phyloP scores from a whole-genome alignment of 495 filamentous ascomycete species.

The Bryoglossum gracile region DNA sequence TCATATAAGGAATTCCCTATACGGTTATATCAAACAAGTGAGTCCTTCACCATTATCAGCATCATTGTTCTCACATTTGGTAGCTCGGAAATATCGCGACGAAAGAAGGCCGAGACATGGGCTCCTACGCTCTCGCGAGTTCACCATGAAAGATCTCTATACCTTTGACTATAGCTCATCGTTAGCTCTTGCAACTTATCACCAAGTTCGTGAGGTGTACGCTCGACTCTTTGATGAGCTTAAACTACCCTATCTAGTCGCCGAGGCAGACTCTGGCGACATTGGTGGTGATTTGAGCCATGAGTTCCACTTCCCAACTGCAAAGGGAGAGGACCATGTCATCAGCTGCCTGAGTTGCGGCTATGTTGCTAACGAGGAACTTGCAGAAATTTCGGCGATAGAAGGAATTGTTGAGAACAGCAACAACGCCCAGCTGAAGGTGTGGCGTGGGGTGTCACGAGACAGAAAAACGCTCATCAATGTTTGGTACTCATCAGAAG shows the following conservation, averaged over 20 bases:
- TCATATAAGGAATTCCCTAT: conserved; percentile 85
- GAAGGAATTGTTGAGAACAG: background rate
- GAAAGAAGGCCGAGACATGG: conserved; percentile 84
- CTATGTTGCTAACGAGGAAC: conserved; percentile 80
- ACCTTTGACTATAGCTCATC: conserved; percentile 72
- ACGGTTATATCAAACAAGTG: conserved; percentile 84
- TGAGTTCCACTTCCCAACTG: conserved; percentile 82
- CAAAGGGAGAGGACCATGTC: conserved; percentile 78
- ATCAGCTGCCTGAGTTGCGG: conserved; percentile 66
- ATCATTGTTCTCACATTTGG: conserved; percentile 9
- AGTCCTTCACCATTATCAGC: conserved; percentile 15
- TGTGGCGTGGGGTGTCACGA: conserved; percentile 64
- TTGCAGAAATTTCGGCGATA: conserved; percentile 35
- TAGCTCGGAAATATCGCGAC: conserved; percentile 92
- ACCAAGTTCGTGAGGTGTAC: conserved; percentile 64
- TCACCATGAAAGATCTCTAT: conserved; percentile 97
- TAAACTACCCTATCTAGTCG: conserved; percentile 74
- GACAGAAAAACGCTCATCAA: conserved; percentile 60
- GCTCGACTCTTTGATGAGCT: conserved; percentile 70
- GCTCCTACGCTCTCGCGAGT: conserved; percentile 83
- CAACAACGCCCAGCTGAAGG: conserved; percentile 4
- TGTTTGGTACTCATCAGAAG: conserved; percentile 51
- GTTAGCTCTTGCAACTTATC: conserved; percentile 69
- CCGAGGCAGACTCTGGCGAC: conserved; percentile 86
- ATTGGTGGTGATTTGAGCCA: conserved; percentile 93